phyloP scores from a whole-genome alignment of 768 basidiomycete species.

The Trametes villosa region DNA sequence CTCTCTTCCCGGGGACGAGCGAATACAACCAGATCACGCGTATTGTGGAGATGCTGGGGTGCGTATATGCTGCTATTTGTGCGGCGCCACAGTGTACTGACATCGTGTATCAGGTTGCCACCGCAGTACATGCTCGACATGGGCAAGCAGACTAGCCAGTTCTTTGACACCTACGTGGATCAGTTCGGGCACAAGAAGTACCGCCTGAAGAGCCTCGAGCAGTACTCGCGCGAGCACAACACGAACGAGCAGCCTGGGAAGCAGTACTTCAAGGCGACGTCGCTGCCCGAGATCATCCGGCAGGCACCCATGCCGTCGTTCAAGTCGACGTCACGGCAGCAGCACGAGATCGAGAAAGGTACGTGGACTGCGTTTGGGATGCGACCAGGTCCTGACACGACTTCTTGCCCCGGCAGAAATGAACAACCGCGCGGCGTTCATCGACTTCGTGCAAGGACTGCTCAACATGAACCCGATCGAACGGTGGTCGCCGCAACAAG shows the following conservation, averaged over 20 bases:
- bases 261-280: conserved; percentile 96
- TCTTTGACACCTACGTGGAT: conserved; percentile 85
- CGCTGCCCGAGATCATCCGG: conserved; percentile 94
- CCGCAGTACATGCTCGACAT: conserved; percentile 93
- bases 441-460: conserved; percentile 96
- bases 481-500: conserved; percentile 97
- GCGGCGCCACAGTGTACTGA: not conserved
- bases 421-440: conserved; percentile 92
- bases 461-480: conserved; percentile 93
- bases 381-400: not conserved
- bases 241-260: conserved; percentile 98
- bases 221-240: conserved; percentile 94
- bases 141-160: conserved; percentile 93
- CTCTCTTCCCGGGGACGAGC: conserved; percentile 97
- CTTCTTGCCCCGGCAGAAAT: conserved; percentile 61
- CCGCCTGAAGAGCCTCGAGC: conserved; percentile 87
- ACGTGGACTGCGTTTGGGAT: conserved; percentile 27
- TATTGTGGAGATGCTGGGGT: conserved; percentile 99
- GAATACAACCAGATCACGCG: conserved; percentile 98
- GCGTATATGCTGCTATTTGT: conserved; percentile 36
- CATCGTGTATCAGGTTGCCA: conserved; percentile 62
- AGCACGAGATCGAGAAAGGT: conserved; percentile 92
- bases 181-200: conserved; percentile 81
- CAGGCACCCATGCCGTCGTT: conserved; percentile 90
- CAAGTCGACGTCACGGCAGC: conserved; percentile 64